Evolutionary conservation across 768 basidiomycete species (phyloP).

Genomic region (Tylopilus cervinicoccineus): DNA sequence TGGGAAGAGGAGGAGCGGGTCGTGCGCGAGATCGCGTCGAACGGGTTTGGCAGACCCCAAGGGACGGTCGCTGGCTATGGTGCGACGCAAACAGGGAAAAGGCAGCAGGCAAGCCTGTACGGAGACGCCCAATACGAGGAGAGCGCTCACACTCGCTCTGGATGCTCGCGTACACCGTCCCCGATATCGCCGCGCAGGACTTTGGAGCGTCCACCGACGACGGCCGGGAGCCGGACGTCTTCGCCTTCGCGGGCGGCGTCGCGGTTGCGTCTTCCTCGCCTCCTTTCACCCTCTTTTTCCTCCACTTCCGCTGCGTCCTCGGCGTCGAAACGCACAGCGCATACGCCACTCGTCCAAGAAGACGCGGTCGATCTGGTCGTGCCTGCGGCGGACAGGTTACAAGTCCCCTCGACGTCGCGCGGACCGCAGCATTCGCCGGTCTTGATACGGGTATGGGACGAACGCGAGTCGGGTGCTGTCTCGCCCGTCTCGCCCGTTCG

Average conservation of each 20-base stretch:
- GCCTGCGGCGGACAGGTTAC: conserved; percentile 13
- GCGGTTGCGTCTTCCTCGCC: conserved; percentile 14
- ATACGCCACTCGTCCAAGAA: conserved; percentile 28
- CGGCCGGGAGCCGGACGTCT: conserved; percentile 5
- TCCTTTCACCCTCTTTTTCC: conserved; percentile 4
- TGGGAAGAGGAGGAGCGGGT: conserved; percentile 30
- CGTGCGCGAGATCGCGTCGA: conserved; percentile 22
- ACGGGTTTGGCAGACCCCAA: conserved; percentile 5
- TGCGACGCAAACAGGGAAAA: conserved; percentile 21
- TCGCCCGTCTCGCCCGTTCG: not conserved
- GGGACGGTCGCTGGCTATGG: conserved; percentile 18
- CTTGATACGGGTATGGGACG: conserved; percentile 28
- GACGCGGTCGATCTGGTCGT: conserved; percentile 92
- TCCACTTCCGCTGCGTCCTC: not conserved
- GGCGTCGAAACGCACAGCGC: conserved; percentile 9
- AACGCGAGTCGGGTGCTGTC: not conserved
- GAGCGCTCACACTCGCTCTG: not conserved
- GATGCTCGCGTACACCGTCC: conserved; percentile 5
- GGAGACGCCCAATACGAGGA: conserved; percentile 6
- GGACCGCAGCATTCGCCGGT: conserved; percentile 11
- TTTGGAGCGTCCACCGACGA: conserved; percentile 9
- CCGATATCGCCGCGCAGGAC: conserved; percentile 5
- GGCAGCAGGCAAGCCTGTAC: conserved; percentile 2
- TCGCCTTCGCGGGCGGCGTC: conserved; percentile 3
- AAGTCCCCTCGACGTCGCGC: conserved; percentile 16